Evolutionary conservation across 495 filamentous ascomycete genomes (phyloP).

Genomic region (Penicillium egyptiacum): DNA sequence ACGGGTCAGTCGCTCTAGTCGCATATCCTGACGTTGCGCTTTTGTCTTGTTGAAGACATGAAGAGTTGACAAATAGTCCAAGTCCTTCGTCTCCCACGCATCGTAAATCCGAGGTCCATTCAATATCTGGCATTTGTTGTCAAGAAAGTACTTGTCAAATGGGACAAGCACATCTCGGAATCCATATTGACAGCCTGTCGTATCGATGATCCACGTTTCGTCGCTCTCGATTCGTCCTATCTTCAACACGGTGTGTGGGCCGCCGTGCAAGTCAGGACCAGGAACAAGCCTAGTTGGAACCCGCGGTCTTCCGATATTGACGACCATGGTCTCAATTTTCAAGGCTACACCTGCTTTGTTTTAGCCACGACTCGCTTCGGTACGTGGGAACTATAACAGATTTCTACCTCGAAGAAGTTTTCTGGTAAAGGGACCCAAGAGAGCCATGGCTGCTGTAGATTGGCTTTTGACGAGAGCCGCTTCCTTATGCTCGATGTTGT

Average conservation of each 20-base stretch:
- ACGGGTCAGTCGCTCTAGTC: neutral
- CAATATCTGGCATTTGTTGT: neutral
- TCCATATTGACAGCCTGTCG: constrained; percentile 1
- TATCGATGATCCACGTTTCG: constrained; percentile 2
- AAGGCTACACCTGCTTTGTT: neutral
- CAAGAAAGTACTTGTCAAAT: neutral
- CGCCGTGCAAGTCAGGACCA: neutral
- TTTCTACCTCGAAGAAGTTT: neutral
- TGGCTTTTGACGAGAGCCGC: neutral
- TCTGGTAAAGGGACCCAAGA: neutral
- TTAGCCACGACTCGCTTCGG: neutral
- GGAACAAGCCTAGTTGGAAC: neutral
- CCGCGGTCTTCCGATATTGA: neutral
- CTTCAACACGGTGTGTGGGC: neutral
- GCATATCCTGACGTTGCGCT: neutral
- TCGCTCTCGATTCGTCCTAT: neutral
- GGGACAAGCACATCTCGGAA: neutral
- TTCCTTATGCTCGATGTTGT: neutral
- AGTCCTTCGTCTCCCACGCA: neutral
- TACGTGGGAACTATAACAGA: no score
- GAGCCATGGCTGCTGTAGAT: neutral
- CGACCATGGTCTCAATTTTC: neutral
- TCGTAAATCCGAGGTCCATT: neutral
- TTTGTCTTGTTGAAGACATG: neutral
- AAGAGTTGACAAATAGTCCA: neutral